phyloP scores from a whole-genome alignment of 306 rosid species.

The Leucaena leucocephala region DNA sequence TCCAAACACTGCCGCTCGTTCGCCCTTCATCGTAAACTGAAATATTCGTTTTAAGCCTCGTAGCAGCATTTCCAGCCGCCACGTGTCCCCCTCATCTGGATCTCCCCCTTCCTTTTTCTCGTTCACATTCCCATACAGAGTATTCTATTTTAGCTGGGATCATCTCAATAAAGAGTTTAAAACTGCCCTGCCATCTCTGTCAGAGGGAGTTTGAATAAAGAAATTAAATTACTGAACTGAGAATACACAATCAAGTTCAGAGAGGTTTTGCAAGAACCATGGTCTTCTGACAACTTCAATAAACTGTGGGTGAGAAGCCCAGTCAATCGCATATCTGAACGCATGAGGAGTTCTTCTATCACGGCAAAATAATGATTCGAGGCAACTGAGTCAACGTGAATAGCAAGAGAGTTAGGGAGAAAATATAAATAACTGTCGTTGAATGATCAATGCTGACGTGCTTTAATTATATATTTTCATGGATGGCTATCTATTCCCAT shows the following conservation, averaged over 20 bases:
- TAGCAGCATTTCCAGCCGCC: conserved; percentile 50
- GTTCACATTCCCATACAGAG: background rate
- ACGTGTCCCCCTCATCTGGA: conserved; percentile 43
- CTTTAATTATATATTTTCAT: background rate
- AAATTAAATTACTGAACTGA: no score
- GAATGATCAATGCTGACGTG: background rate
- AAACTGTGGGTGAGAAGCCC: background rate
- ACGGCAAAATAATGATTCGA: no score
- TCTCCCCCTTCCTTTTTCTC: background rate
- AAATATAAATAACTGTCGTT: no score
- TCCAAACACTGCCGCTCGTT: background rate
- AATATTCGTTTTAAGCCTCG: conserved; percentile 49
- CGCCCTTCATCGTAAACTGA: conserved; percentile 51
- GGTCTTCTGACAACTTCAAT: background rate
- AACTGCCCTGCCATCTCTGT: background rate
- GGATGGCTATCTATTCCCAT: background rate
- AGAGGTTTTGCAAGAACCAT: background rate
- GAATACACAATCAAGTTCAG: background rate
- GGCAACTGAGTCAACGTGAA: no score
- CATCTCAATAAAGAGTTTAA: background rate
- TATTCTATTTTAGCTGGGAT: background rate
- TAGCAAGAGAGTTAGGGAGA: no score
- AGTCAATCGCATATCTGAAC: background rate
- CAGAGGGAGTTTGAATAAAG: no score
- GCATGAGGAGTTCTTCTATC: no score